Percentiles rank a stretch among this genome's conserved stretches.
phyloP scores from a whole-genome alignment of 805 yeast species.

The Kuraishia cidri region DNA sequence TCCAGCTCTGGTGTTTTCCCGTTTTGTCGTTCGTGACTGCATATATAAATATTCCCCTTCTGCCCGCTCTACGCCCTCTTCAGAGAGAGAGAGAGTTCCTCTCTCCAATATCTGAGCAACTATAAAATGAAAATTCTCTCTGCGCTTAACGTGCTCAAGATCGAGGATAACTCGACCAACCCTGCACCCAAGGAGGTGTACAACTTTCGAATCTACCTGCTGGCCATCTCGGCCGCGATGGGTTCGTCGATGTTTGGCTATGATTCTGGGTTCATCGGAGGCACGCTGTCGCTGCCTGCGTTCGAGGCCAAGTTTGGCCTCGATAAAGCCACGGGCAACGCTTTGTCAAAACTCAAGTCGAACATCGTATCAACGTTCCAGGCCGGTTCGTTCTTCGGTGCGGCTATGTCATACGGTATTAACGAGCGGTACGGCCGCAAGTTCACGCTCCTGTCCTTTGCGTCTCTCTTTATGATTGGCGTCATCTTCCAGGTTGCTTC shows the following conservation, averaged over 20 bases:
- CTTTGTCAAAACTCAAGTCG: slow-evolving; percentile 21
- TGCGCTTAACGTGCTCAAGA: no score
- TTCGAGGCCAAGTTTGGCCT: slow-evolving; percentile 36
- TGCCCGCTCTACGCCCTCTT: no score
- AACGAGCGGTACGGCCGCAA: slow-evolving; percentile 31
- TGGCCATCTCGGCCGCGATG: slow-evolving; percentile 35
- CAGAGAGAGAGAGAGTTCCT: no score
- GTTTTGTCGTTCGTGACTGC: no score
- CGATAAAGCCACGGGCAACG: slow-evolving; percentile 15
- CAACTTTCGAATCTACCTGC: slow-evolving; percentile 31
- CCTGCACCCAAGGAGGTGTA: slow-evolving; percentile 32
- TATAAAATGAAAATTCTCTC: no score
- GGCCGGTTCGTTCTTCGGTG: slow-evolving; percentile 43
- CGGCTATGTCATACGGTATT: slow-evolving; percentile 31
- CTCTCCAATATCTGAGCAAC: no score
- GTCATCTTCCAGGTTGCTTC: slow-evolving; percentile 32
- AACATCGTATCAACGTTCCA: slow-evolving; percentile 41
- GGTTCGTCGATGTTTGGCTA: slow-evolving; percentile 46
- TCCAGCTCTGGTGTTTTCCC: no score
- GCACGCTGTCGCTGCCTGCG: slow-evolving; percentile 35
- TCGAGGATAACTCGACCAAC: no score
- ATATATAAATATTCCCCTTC: no score
- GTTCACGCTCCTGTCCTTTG: slow-evolving; percentile 27
- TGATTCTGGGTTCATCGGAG: slow-evolving; percentile 49
- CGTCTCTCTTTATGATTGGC: slow-evolving; percentile 31